These are phyloP conservation scores for Metarhizium humberi DNA, from an alignment of 2,329 filamentous ascomycete genomes.

Conservation along the genomic window DNA sequence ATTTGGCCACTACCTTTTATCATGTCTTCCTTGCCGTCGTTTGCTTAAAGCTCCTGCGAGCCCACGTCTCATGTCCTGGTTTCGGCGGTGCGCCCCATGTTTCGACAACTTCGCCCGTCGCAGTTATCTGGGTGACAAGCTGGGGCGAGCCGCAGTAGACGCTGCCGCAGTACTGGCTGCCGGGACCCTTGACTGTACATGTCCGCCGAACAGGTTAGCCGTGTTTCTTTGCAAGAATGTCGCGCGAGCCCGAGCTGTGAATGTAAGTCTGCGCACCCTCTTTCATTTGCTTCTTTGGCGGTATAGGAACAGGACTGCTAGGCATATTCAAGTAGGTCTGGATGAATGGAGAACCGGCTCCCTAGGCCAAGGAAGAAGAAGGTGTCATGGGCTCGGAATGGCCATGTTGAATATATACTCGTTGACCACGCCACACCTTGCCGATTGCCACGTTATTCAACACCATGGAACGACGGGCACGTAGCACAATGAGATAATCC, in stretches of 20 bases:
- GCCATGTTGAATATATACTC: too few species aligned
- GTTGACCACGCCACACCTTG: too few species aligned
- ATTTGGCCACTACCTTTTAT: background rate
- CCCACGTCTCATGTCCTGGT: slow-evolving; percentile 2
- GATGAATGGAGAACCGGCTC: background rate
- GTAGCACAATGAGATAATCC: slow-evolving; percentile 1
- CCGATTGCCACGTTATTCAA: too few species aligned
- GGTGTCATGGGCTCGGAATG: background rate
- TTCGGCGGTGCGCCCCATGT: slow-evolving; percentile 8
- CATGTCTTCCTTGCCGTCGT: background rate
- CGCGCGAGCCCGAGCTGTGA: too few species aligned
- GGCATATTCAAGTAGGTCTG: slow-evolving; percentile 1
- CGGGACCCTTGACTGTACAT: slow-evolving; percentile 1
- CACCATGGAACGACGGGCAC: background rate
- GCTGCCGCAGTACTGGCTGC: slow-evolving; percentile 8
- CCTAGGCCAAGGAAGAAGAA: background rate
- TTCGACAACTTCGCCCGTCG: slow-evolving; percentile 4
- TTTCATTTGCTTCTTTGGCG: background rate
- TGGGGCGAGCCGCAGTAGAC: slow-evolving; percentile 8
- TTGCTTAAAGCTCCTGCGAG: background rate
- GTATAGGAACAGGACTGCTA: background rate
- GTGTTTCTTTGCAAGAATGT: too few species aligned
- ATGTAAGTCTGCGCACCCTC: background rate
- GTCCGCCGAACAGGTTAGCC: too few species aligned
- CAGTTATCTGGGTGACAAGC: background rate